Evolutionary conservation across 2,329 filamentous ascomycete genomes (phyloP), one percentile per base, ranked within the genome.

Genomic region (Ophiostoma perfectum): DNA sequence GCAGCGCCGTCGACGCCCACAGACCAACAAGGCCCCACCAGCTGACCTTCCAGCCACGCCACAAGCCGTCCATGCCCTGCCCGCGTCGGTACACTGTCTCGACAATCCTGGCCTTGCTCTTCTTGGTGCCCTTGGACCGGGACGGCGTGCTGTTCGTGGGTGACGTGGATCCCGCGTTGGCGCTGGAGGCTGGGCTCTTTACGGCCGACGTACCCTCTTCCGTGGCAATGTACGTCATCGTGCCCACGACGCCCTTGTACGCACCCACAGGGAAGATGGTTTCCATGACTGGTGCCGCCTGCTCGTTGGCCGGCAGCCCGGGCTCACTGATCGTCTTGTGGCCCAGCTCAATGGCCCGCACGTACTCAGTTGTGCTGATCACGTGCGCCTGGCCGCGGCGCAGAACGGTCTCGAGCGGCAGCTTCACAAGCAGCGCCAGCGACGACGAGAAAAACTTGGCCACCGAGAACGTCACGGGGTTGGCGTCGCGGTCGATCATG

Each of bases 321-420:
- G 65, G 42, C 65, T 62, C 63, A 36, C 44, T 52, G 45, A 9
- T 49, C 4, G 36, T 27, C 41, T 55, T 49, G 39, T 63, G 38
- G 36, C 64, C 66, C 12, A 64, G 74, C 27, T 82, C 80, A 3
- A 86, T 77, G 0, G 86, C 84, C 11, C 78, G 76, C 2, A 84
- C 72, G 68, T 86, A 84, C 11, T 79, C 74, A 1, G 83, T 82
- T 14, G 83, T 82, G 16, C 83, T 83, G 63, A 92, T 83, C 0
- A 92, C 87, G 1, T 88, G 83, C 70, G 95, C 89, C 78, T 99
- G 95, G 5, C 92, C 94, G 70, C 95, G 87, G 64, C 95, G 89
- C 7, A 98, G 84, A 16, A 97, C 90, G 0, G 94, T 98, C 79
- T 99, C 95, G 4, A 98, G 82, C 0, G 95, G 95, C 12, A 98